Conservation (phyloP, 2,329 filamentous ascomycete species). For the Rutstroemia sp. region DNA sequence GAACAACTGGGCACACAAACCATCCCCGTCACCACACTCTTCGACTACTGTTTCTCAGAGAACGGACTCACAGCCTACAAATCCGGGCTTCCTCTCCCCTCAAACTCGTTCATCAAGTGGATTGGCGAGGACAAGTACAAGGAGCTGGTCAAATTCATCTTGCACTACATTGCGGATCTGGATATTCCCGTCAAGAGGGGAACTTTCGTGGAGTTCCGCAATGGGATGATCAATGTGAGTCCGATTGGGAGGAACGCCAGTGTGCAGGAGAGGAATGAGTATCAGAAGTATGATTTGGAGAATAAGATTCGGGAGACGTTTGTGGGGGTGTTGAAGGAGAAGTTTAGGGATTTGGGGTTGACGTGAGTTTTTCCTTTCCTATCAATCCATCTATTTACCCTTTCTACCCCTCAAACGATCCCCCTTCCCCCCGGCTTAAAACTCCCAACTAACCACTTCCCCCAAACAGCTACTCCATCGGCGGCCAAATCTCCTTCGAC, state of each 20-base stretch:
- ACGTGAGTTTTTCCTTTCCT: constrained; percentile 51
- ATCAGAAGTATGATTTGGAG: constrained; percentile 71
- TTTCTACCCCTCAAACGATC: neutral
- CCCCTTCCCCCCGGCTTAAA: neutral
- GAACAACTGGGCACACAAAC: constrained; percentile 75
- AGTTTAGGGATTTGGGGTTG: constrained; percentile 75
- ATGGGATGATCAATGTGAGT: constrained; percentile 84
- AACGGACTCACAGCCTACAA: constrained; percentile 92
- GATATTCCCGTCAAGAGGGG: constrained; percentile 78
- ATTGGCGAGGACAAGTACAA: constrained; percentile 81
- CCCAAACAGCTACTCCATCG: constrained; percentile 70
- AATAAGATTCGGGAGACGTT: constrained; percentile 71
- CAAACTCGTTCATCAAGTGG: constrained; percentile 84
- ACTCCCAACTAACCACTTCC: neutral
- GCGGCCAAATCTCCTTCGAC: constrained; percentile 96
- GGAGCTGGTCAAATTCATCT: constrained; percentile 64
- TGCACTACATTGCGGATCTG: constrained; percentile 79
- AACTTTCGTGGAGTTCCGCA: constrained; percentile 82
- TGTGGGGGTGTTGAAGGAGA: constrained; percentile 67
- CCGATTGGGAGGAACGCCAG: constrained; percentile 83
- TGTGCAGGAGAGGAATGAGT: constrained; percentile 71
- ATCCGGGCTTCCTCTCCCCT: constrained; percentile 65
- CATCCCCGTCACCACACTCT: constrained; percentile 70
- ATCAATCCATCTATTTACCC: neutral
- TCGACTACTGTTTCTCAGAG: constrained; percentile 97